Evolutionary conservation across 2,329 filamentous ascomycete genomes (phyloP).

Genomic region (Coleophoma crateriformis): DNA sequence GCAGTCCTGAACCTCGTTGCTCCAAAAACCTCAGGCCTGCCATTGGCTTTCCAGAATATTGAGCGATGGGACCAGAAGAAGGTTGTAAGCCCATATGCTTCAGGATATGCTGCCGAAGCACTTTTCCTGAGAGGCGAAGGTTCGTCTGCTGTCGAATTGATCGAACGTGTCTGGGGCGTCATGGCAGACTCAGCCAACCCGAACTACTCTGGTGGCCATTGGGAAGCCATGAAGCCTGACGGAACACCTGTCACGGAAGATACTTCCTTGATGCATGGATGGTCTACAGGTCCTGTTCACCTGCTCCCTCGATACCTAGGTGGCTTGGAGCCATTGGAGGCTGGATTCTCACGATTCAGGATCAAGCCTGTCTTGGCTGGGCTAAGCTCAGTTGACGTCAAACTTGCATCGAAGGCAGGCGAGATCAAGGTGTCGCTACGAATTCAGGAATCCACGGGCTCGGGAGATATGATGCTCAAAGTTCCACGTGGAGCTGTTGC

Average conservation of each 20-base stretch:
- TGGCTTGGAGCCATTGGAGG: constrained; percentile 11
- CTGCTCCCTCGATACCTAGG: constrained; percentile 15
- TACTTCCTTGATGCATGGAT: constrained; percentile 18
- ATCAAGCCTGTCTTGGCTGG: constrained; percentile 15
- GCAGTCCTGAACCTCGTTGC: constrained; percentile 3
- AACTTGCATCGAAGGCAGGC: constrained; percentile 6
- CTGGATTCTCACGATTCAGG: constrained; percentile 10
- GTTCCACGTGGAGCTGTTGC: constrained; percentile 9
- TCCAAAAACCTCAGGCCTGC: constrained; percentile 4
- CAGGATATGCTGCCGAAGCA: constrained; percentile 15
- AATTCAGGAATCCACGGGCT: constrained; percentile 5
- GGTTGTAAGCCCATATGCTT: constrained; percentile 15
- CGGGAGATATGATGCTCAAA: constrained; percentile 6
- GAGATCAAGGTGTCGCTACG: constrained; percentile 7
- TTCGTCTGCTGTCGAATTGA: constrained; percentile 6
- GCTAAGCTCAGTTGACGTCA: constrained; percentile 8
- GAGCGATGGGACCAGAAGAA: constrained; percentile 10
- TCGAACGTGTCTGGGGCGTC: constrained; percentile 14
- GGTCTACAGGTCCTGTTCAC: constrained; percentile 17
- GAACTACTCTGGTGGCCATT: constrained; percentile 17
- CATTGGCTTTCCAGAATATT: constrained; percentile 10
- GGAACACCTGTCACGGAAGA: constrained; percentile 9
- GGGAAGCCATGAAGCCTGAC: constrained; percentile 15
- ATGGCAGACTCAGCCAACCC: constrained; percentile 12
- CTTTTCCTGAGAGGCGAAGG: constrained; percentile 8